Base-by-base conservation (phyloP, 768 basidiomycete species). In the Leucocoprinus leucothites region DNA sequence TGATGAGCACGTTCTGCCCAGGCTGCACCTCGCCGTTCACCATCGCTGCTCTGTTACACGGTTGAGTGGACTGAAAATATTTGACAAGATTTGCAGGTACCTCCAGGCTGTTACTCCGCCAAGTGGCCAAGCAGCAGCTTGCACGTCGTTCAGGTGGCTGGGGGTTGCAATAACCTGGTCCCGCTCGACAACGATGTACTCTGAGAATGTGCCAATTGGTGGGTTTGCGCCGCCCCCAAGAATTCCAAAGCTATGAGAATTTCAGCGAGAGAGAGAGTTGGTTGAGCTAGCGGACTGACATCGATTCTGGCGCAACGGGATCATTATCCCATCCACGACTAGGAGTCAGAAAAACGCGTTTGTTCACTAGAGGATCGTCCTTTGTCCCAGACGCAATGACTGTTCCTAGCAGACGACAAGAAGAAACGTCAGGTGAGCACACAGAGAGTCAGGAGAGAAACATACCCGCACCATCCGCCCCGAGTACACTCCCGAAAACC, bases 21-120 rank as follows among this genome's bases (percentile, higher is more conserved):
- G 70, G 62, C 49, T 79, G 57, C 13, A 91, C 84, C 3, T 75
- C 67, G 0, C 82, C 91, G 59, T 91, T 84, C 21, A 91, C 76
- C 28, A 58, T 35, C 28, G 51, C 34, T 41, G 42, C 58, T 19
- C 45, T 53, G 31, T 34, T 26, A 9, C 13, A 34, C n/a, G n/a
- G n/a, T 5, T 34, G 5, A 34, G 13, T 34, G 13, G 6, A 34
- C 31, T 5, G 5, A 6, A 13, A 13, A 13, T 34, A 13, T 34
- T 5, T 6, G 31, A 34, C 6, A 13, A 34, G 31, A 34, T 6
- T 28, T 34, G 16, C 8, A 66, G 74, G 41, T 9, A 91, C 91
- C 91, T 83, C 86, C 89, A 94, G 2, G 92, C 89, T 14, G 92
- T 94, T 18, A 93, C 66, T 2, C 84, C 89, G 0, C 76, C 90